These are phyloP conservation scores for Adansonia rubrostipa DNA, from an alignment of 441 rosid species.

Conservation along the genomic window DNA sequence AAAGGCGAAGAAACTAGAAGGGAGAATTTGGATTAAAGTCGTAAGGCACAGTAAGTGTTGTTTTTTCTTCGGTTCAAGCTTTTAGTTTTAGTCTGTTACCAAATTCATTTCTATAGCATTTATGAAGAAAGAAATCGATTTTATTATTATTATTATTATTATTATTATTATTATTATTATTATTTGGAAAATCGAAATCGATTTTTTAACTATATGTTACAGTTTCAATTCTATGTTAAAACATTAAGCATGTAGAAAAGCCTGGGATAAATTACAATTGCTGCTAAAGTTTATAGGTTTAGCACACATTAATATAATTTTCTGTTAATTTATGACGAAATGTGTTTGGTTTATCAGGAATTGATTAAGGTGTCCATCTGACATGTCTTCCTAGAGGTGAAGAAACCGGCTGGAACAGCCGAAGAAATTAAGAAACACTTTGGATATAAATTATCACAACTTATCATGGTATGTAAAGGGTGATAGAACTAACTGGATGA, in stretches of 20 bases:
- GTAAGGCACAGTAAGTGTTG: constrained; percentile 78
- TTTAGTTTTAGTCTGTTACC: constrained; percentile 8
- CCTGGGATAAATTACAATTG: not conserved
- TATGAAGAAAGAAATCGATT: no score
- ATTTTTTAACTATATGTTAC: not conserved
- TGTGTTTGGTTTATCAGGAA: constrained; percentile 14
- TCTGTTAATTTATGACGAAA: not conserved
- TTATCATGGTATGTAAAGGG: constrained; percentile 68
- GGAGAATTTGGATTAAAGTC: constrained; percentile 85
- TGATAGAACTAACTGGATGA: constrained; percentile 25
- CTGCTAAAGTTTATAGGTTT: constrained; percentile 6
- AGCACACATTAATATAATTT: not conserved
- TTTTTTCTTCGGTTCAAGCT: not conserved
- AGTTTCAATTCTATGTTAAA: constrained; percentile 15
- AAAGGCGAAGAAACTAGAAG: constrained; percentile 83
- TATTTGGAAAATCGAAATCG: no score
- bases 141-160: no score
- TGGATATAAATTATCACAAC: constrained; percentile 78
- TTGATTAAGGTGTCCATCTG: constrained; percentile 22
- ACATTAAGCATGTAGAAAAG: not conserved
- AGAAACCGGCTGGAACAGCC: constrained; percentile 95
- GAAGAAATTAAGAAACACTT: constrained; percentile 95
- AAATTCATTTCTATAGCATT: constrained; percentile 8
- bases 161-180: no score
- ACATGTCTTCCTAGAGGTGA: constrained; percentile 52